Base-by-base conservation (phyloP, 768 basidiomycete genomes). In the Trametes cinnabarina region DNA sequence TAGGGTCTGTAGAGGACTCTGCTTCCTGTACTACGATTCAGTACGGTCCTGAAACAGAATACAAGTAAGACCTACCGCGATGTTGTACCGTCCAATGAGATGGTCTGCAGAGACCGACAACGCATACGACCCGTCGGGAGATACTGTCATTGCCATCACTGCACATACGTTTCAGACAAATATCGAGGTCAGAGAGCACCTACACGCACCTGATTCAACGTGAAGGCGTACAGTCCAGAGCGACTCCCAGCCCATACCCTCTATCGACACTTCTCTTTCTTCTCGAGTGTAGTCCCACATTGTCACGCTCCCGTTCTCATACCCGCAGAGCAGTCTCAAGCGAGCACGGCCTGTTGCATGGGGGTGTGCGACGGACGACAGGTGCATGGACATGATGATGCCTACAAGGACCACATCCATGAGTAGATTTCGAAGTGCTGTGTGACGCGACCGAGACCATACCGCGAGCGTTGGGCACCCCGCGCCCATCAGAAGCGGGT, bases 61-160 rank as follows among this genome's bases (percentile, higher is more conserved):
- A n/a, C n/a, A n/a, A n/a, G n/a, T n/a, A n/a, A n/a, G n/a, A 39
- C 63, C 35, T 23, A 86, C 87, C 20, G 71, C 63, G 3, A 88
- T 72, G 63, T 86, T 77, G 66, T 88, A 90, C 55, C 77, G 76
- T n/a, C 84, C 83, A 28, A 91, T 66, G 17, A 90, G 70, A 63
- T 95, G 86, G 69, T 97, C 94, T 0, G 89, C 93, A 5, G 94
- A 96, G 4, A 94, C 87, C 0, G 90, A 87, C 56, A 94, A 68
- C 4, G 88, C 92, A 55, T 88, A 77, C 23, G 71, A 67, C 43
- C 79, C 77, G 59, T 81, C 79, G 20, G 70, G 73, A 7, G 88
- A 83, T 1, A 93, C 85, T 0, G 83, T 72, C 88, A 93, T 89
- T 3, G 87, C 87, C 92, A 96, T 94, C 51, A 95, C 94, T 90